Conservation (phyloP, 2,329 filamentous ascomycete species). For the Talaromyces pinophilus region DNA sequence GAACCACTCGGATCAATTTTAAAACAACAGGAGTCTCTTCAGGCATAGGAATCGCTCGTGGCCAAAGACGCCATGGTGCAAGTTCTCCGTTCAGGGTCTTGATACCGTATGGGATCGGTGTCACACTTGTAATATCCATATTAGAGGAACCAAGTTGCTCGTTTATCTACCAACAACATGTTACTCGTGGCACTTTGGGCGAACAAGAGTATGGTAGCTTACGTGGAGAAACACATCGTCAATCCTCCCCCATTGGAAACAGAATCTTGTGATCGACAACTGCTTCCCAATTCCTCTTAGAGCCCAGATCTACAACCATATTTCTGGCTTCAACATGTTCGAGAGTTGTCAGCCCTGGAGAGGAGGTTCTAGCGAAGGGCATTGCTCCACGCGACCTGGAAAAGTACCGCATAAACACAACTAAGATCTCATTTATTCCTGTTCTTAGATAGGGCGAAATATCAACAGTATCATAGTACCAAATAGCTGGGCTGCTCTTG, state of each 20-base stretch:
- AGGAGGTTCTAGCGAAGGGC: not conserved
- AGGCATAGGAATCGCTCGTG: not conserved
- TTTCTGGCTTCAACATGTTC: not conserved
- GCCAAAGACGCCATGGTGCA: not conserved
- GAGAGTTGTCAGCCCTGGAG: not conserved
- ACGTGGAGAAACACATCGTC: not conserved
- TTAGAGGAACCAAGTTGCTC: not conserved
- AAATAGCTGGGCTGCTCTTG: not conserved
- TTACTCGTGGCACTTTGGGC: not conserved
- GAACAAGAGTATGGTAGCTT: not conserved
- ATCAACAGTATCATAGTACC: not conserved
- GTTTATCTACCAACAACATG: not conserved
- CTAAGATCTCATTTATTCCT: not conserved
- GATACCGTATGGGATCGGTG: not conserved
- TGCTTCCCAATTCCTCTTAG: not conserved
- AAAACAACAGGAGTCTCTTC: not conserved
- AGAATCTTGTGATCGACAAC: not conserved
- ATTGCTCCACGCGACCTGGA: not conserved
- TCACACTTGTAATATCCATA: not conserved
- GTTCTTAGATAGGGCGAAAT: not conserved
- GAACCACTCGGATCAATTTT: not conserved
- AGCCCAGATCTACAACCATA: not conserved
- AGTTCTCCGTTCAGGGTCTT: not conserved
- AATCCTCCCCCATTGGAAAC: not conserved
- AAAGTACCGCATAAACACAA: not conserved